Evolutionary conservation across 306 rosid species (phyloP).

Genomic region (Prunus kanzakura): DNA sequence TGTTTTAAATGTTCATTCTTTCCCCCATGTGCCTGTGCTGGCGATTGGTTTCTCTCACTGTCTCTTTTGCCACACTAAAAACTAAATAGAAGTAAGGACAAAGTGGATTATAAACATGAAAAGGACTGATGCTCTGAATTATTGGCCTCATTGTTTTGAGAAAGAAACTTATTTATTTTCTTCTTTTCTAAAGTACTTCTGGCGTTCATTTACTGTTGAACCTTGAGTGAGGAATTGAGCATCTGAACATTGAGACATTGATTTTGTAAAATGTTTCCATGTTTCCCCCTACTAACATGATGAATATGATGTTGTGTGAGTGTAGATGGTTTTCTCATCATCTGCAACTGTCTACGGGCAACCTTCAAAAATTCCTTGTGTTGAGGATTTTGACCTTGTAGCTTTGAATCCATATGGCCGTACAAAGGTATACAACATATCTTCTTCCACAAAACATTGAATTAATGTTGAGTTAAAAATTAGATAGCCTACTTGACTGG

Average conservation of each 20-base stretch:
- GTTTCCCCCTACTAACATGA: constrained; percentile 12
- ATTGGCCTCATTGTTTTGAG: not conserved
- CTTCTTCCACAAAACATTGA: not conserved
- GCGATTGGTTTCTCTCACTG: not conserved
- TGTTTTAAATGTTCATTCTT: not conserved
- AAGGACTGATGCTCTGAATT: not conserved
- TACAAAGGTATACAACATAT: constrained; percentile 55
- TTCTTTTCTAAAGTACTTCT: not conserved
- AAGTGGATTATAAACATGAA: not conserved
- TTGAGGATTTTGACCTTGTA: constrained; percentile 64
- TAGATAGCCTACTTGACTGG: not conserved
- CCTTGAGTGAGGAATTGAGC: not conserved
- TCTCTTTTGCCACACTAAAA: not conserved
- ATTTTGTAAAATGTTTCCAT: not conserved
- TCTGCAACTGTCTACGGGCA: constrained; percentile 94
- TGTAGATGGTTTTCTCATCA: constrained; percentile 91
- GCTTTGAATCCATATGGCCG: constrained; percentile 93
- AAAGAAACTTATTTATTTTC: not conserved
- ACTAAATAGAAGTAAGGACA: not conserved
- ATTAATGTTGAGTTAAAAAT: not conserved
- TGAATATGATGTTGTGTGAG: constrained; percentile 12
- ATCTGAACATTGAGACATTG: not conserved
- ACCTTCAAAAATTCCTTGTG: constrained; percentile 81
- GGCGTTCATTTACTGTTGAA: not conserved
- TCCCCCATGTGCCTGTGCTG: not conserved